Evolutionary conservation across 1,284 basidiomycete genomes (phyloP).

Genomic region (Trichosporon asahii): DNA sequence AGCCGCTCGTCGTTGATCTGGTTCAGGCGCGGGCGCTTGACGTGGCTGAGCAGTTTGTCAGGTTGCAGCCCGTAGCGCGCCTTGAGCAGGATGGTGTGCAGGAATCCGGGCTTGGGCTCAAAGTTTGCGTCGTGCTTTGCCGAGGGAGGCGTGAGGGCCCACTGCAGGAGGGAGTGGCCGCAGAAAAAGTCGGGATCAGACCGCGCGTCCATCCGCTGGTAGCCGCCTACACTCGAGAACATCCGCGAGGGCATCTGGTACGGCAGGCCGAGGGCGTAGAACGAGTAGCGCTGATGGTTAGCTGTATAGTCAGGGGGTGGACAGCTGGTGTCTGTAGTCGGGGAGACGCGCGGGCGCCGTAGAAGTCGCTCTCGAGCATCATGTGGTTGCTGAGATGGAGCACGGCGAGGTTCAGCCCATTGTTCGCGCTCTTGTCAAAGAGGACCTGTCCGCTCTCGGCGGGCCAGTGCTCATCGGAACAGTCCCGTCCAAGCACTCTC

Average conservation of each 20-base stretch:
- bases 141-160: slow-evolving; percentile 46
- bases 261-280: slow-evolving; percentile 52
- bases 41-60: slow-evolving; percentile 45
- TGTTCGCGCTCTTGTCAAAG: slow-evolving; percentile 53
- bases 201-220: slow-evolving; percentile 40
- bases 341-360: no score
- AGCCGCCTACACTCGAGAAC: slow-evolving; percentile 46
- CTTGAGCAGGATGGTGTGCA: slow-evolving; percentile 54
- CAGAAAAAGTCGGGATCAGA: slow-evolving; percentile 40
- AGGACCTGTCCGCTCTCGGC: slow-evolving; percentile 54
- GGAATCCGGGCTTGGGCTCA: slow-evolving; percentile 52
- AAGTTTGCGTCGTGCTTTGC: slow-evolving; percentile 38
- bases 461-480: slow-evolving; percentile 53
- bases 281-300: slow-evolving; percentile 47
- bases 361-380: slow-evolving; percentile 52
- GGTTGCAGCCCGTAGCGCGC: slow-evolving; percentile 46
- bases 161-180: slow-evolving; percentile 47
- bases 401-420: slow-evolving; percentile 54
- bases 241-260: slow-evolving; percentile 52
- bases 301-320: not conserved
- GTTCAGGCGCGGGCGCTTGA: slow-evolving; percentile 42
- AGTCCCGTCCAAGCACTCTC: slow-evolving; percentile 51
- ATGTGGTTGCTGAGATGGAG: slow-evolving; percentile 53
- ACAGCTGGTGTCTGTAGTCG: no score
- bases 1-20: slow-evolving; percentile 43